Base-by-base conservation (phyloP, 2,329 filamentous ascomycete species). In the Ophiocordyceps camponoti-leonardi region DNA sequence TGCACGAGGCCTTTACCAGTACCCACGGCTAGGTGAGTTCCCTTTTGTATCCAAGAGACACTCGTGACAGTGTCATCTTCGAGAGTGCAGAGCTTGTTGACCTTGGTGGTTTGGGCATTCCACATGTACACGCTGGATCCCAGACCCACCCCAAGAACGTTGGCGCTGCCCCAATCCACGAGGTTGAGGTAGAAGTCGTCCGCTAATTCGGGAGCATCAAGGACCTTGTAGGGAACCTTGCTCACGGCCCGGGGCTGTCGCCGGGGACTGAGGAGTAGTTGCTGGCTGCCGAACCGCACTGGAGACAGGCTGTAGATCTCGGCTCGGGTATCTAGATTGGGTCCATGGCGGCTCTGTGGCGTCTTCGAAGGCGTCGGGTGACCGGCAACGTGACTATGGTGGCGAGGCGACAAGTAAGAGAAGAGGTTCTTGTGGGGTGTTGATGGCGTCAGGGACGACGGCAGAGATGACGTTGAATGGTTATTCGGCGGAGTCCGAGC, bases 351-450 rank as follows among this genome's bases (percentile, higher is more conserved):
- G 55, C 83, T 90, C 57, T 88, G 84, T 1, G 90, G 88, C 2
- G 92, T 95, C 63, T 86, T 82, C 12, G 85, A 86, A 2, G 87
- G 88, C 4, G 88, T 94, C 2, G 81, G 84, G 54, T 94, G 86
- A n/a, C 83, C 83, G 19, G 79, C 81, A 44, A 81, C 74, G 50
- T 77, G 75, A 47, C 69, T 75, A 57, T 82, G 75, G 55, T 86
- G 77, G 22, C 72, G 70, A 2, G 85, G 83, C 3, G 85, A 88
- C 63, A 86, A 80, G 61, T 94, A 95, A 23, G 83, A 86, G 60
- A 98, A 96, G 37, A 98, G 76, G 53, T 98, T 98, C 66, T 95
- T 96, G 63, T 94, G 87, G 11, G 92, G 92, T 4, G 92, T 98
- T 1, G 90, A 94, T 0, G 92, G 92, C 0, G 90, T 94, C 48